Evolutionary conservation across 2,329 filamentous ascomycete genomes (phyloP).

Genomic region (Pestalotiopsis sp.): DNA sequence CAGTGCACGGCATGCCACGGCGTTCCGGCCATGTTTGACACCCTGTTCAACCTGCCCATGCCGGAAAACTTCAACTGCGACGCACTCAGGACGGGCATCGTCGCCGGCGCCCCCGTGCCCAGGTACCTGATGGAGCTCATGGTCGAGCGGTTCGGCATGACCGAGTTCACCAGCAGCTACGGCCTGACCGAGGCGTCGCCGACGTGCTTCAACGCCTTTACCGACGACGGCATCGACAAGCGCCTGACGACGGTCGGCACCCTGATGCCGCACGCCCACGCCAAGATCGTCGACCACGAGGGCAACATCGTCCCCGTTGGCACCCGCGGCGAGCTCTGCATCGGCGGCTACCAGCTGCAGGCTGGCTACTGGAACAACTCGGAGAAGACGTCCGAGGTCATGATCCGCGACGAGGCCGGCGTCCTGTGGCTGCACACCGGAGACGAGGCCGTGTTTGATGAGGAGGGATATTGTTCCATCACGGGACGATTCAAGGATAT

Average conservation of each 20-base stretch:
- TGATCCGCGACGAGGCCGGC: conserved; percentile 55
- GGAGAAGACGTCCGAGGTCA: conserved; percentile 69
- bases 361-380: conserved; percentile 70
- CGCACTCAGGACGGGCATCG: conserved; percentile 73
- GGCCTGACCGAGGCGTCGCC: conserved; percentile 79
- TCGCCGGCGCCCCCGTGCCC: conserved; percentile 78
- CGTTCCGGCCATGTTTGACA: conserved; percentile 84
- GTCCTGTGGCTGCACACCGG: conserved; percentile 68
- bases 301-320: conserved; percentile 70
- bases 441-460: conserved; percentile 70
- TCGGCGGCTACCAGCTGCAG: conserved; percentile 77
- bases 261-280: conserved; percentile 73
- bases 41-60: conserved; percentile 52
- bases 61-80: conserved; percentile 46
- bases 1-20: conserved; percentile 77
- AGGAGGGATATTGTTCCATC: conserved; percentile 71
- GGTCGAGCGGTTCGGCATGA: conserved; percentile 73
- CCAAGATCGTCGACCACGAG: conserved; percentile 75
- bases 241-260: conserved; percentile 75
- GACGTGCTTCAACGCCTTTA: conserved; percentile 80
- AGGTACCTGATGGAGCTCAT: conserved; percentile 75
- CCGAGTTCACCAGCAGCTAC: conserved; percentile 72
- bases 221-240: conserved; percentile 68
- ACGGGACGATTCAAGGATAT: conserved; percentile 81
- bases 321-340: conserved; percentile 72